Conservation (phyloP, 805 yeast species). For the Brettanomyces anomalus region DNA sequence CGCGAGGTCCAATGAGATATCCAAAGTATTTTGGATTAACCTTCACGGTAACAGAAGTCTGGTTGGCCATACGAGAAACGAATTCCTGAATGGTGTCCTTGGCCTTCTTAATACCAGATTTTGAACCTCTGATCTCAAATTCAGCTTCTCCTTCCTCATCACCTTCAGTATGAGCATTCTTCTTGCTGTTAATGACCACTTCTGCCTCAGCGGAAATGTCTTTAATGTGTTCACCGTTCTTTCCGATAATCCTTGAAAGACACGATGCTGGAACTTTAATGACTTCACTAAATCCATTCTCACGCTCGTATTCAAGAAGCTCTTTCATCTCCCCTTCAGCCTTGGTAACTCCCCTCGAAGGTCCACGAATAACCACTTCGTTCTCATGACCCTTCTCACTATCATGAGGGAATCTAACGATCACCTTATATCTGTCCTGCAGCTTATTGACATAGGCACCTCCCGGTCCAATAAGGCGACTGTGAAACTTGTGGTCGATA, state of each 20-base stretch:
- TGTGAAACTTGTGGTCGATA: conserved; percentile 72
- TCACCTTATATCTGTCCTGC: conserved; percentile 79
- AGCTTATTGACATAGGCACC: conserved; percentile 78
- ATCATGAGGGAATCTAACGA: conserved; percentile 62
- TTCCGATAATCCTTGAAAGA: conserved; percentile 85
- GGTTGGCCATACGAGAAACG: conserved; percentile 57
- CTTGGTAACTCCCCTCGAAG: conserved; percentile 78
- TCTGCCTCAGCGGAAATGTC: conserved; percentile 68
- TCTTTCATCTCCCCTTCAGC: conserved; percentile 81
- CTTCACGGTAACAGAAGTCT: conserved; percentile 44
- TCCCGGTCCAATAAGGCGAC: conserved; percentile 73
- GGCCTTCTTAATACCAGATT: conserved; percentile 67
- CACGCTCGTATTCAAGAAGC: conserved; percentile 76
- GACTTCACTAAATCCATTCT: conserved; percentile 64
- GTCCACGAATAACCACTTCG: conserved; percentile 74
- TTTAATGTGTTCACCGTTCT: conserved; percentile 73
- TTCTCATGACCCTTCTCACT: conserved; percentile 38
- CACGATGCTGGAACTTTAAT: conserved; percentile 62
- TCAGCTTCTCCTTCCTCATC: conserved; percentile 47
- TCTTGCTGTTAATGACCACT: conserved; percentile 41
- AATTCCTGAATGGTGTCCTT: conserved; percentile 50
- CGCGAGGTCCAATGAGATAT: conserved; percentile 70
- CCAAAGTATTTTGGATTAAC: conserved; percentile 72
- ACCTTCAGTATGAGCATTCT: conserved; percentile 30
- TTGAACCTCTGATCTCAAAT: conserved; percentile 70